These are phyloP conservation scores for Hyaloperonospora arabidopsidis DNA, from an alignment of 352 stramenopile species.

Conservation along the genomic window DNA sequence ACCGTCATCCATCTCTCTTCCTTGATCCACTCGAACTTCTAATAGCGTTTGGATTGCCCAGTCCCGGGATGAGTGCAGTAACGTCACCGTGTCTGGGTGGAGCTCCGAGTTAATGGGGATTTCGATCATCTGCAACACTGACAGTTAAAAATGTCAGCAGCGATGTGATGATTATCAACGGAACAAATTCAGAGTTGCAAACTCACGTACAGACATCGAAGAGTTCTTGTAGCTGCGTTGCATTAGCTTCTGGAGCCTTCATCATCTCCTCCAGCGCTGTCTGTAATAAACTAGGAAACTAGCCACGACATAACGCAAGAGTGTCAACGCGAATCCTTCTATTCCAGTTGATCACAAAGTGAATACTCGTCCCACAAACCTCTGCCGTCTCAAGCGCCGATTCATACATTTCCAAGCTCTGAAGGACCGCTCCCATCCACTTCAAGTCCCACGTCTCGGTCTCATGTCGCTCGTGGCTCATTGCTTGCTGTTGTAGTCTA, in stretches of 20 bases:
- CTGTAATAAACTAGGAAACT: constrained; percentile 25
- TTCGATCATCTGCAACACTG: constrained; percentile 44
- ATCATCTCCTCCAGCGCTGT: constrained; percentile 19
- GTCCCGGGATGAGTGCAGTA: constrained; percentile 16
- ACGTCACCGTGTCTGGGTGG: constrained; percentile 12
- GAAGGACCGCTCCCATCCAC: constrained; percentile 18
- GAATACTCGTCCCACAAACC: constrained; percentile 10
- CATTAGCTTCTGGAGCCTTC: constrained; percentile 13
- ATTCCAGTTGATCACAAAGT: neutral
- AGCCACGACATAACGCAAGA: neutral
- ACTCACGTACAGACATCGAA: constrained; percentile 25
- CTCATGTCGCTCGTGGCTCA: constrained; percentile 1
- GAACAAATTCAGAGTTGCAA: neutral
- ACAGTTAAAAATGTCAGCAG: neutral
- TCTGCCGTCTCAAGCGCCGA: constrained; percentile 23
- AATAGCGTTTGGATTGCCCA: constrained; percentile 43
- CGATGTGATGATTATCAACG: neutral
- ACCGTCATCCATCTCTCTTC: neutral
- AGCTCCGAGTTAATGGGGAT: constrained; percentile 21
- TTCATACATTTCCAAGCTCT: constrained; percentile 26
- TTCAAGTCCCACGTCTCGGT: constrained; percentile 18
- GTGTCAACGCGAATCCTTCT: neutral
- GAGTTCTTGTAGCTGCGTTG: constrained; percentile 26
- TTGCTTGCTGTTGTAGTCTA: neutral
- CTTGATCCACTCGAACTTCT: constrained; percentile 10